Evolutionary conservation across 176 grass and related monocot genomes (phyloP).

Genomic region (Eremochloa ophiuroides): DNA sequence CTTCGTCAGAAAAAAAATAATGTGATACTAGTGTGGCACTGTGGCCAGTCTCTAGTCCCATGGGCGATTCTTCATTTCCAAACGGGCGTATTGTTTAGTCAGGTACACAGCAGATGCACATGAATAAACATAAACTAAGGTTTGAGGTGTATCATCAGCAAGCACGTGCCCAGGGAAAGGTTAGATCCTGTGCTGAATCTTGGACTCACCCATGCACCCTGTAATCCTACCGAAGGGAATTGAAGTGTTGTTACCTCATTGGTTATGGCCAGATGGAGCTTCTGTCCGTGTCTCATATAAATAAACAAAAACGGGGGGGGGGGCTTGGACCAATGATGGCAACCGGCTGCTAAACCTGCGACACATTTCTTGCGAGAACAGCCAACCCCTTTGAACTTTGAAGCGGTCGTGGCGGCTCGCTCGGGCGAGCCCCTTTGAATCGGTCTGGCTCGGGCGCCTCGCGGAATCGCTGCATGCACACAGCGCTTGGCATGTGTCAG

Average conservation of each 20-base stretch:
- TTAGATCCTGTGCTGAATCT: too few species aligned
- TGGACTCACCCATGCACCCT: too few species aligned
- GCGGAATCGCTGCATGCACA: neutral
- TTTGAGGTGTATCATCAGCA: too few species aligned
- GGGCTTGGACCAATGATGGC: slow-evolving; percentile 19
- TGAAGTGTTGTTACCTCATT: too few species aligned
- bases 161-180: too few species aligned
- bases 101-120: neutral
- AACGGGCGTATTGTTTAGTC: neutral
- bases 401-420: slow-evolving; percentile 29
- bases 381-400: slow-evolving; percentile 41
- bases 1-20: neutral
- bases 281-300: too few species aligned
- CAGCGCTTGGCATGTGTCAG: too few species aligned
- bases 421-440: slow-evolving; percentile 27
- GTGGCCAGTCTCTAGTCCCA: too few species aligned
- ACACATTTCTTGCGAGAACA: neutral
- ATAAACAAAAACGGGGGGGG: too few species aligned
- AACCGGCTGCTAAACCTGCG: slow-evolving; percentile 9
- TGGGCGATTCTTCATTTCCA: too few species aligned
- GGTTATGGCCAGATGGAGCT: too few species aligned
- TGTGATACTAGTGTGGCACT: neutral
- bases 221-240: too few species aligned
- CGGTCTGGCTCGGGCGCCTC: slow-evolving; percentile 17
- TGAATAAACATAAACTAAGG: neutral